A percentile compares a stretch with the other conserved stretches of the same genome.
phyloP scores from a whole-genome alignment of 2,329 filamentous ascomycete genomes.

The Microsporum ferrugineum region DNA sequence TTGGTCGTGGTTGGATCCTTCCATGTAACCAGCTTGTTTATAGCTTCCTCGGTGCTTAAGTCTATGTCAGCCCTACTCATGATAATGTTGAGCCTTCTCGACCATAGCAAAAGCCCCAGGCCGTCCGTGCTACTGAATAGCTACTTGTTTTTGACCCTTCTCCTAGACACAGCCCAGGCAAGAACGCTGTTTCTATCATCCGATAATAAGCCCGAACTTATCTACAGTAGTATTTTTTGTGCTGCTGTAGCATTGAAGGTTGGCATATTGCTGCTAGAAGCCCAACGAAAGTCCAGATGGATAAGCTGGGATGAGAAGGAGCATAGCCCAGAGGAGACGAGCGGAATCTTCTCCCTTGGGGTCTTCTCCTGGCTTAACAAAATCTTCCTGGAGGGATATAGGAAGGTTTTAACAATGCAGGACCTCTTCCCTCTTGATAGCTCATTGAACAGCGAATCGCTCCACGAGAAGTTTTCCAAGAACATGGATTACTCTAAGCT shows the following conservation, averaged over 20 bases:
- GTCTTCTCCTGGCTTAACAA: conserved; percentile 29
- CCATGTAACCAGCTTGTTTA: neutral
- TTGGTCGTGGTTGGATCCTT: neutral
- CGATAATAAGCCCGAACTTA: neutral
- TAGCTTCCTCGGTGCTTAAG: neutral
- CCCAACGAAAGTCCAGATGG: conserved; percentile 19
- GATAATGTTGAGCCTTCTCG: neutral
- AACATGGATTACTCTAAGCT: neutral
- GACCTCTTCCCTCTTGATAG: neutral
- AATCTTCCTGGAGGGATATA: conserved; percentile 24
- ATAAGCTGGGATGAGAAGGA: conserved; percentile 19
- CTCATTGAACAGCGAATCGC: neutral
- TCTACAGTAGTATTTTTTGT: conserved; percentile 14
- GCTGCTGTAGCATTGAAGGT: conserved; percentile 16
- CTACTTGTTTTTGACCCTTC: conserved; percentile 17
- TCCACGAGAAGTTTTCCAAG: neutral
- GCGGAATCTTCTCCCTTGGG: conserved; percentile 23
- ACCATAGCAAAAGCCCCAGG: conserved; percentile 1
- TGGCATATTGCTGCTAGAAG: conserved; percentile 17
- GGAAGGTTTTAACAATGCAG: conserved; percentile 2
- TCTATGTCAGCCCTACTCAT: neutral
- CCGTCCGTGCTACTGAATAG: conserved; percentile 1
- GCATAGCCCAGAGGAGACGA: conserved; percentile 25
- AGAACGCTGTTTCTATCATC: conserved; percentile 25
- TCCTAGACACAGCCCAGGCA: conserved; percentile 30